Evolutionary conservation across 768 basidiomycete species (phyloP).

Genomic region (Dioszegia aurantiaca): DNA sequence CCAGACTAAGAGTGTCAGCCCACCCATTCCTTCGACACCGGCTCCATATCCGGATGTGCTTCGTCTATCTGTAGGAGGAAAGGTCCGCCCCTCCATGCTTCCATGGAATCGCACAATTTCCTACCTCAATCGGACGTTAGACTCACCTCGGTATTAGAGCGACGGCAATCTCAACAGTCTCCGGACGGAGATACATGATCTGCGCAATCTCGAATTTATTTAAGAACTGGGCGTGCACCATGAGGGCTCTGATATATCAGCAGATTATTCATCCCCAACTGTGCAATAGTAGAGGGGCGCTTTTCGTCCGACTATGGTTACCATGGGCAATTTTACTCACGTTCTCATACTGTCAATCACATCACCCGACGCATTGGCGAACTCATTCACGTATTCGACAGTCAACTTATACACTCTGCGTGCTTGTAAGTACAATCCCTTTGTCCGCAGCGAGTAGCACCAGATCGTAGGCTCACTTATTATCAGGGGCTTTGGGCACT

Average conservation of each 20-base stretch:
- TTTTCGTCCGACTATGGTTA: no score
- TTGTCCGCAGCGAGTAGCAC: no score
- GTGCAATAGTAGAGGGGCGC: no score
- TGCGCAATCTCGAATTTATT: constrained; percentile 49
- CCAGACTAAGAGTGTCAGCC: constrained; percentile 33
- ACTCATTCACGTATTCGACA: constrained; percentile 40
- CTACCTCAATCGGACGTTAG: background rate
- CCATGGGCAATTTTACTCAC: constrained; percentile 20
- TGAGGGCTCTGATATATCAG: constrained; percentile 26
- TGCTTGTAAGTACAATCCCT: no score
- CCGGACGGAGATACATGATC: constrained; percentile 45
- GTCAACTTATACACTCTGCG: constrained; percentile 43
- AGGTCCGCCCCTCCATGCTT: no score
- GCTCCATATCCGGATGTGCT: no score
- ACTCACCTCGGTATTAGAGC: constrained; percentile 46
- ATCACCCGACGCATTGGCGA: constrained; percentile 37
- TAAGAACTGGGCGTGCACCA: constrained; percentile 34
- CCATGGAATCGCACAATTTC: no score
- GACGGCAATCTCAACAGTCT: constrained; percentile 40
- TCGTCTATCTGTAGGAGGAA: no score
- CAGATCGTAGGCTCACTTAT: constrained; percentile 43
- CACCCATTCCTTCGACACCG: no score
- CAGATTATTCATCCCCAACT: background rate
- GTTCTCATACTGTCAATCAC: constrained; percentile 37
- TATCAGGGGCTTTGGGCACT: constrained; percentile 41